Conservation (phyloP, 192 early-diverging fungal genomes). For the Podila epigama region DNA sequence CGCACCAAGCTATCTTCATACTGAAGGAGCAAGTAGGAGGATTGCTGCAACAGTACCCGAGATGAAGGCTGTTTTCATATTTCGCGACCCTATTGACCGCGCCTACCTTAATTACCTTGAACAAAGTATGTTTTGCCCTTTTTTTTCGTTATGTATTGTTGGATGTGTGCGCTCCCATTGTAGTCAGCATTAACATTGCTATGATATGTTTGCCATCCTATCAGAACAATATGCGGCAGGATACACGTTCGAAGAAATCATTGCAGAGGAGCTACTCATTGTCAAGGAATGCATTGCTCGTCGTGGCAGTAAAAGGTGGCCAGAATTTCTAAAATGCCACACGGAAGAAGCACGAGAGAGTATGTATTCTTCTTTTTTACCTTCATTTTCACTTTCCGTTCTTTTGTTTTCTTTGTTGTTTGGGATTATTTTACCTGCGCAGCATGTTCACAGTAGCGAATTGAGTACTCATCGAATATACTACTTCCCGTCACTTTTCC, state of each 20-base stretch:
- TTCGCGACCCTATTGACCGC: conserved; percentile 59
- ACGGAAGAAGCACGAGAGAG: conserved; percentile 38
- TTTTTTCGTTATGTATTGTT: background rate
- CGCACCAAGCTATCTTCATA: conserved; percentile 43
- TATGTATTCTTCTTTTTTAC: conserved; percentile 10
- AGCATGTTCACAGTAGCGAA: too few species aligned
- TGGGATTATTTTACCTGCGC: background rate
- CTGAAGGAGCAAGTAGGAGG: conserved; percentile 49
- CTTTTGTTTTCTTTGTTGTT: background rate
- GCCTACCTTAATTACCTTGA: conserved; percentile 58
- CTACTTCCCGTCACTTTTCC: background rate
- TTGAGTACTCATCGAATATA: background rate
- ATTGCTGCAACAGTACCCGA: conserved; percentile 56
- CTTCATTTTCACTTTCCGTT: background rate
- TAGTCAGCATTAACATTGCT: background rate
- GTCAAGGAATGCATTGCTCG: conserved; percentile 47
- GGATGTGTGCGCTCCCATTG: background rate
- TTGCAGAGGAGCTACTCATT: conserved; percentile 40
- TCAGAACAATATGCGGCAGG: conserved; percentile 50
- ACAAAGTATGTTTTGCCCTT: conserved; percentile 21
- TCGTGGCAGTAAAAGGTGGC: conserved; percentile 41
- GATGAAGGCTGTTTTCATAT: conserved; percentile 58
- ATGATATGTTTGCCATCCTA: background rate
- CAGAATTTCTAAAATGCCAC: conserved; percentile 40
- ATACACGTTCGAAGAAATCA: conserved; percentile 47